These are phyloP conservation scores for Trametes meyenii DNA, from an alignment of 768 basidiomycete genomes.

Conservation along the genomic window DNA sequence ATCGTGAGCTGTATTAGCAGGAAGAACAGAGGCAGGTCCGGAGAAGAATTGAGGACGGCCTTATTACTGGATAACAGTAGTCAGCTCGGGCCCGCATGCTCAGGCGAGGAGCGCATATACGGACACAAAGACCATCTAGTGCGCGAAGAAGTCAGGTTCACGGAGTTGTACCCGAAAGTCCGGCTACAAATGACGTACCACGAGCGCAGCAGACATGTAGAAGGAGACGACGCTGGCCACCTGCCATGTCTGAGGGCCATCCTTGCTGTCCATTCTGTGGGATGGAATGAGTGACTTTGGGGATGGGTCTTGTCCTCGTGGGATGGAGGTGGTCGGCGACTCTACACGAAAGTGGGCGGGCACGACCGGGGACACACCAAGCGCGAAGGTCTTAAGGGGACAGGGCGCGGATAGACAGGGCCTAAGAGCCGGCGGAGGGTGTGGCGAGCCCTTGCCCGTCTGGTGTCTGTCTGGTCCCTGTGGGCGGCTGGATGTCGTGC, in stretches of 20 bases:
- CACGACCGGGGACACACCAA: neutral
- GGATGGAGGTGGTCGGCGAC: neutral
- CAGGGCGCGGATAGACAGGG: conserved; percentile 14
- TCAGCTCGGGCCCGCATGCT: neutral
- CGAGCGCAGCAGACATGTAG: conserved; percentile 76
- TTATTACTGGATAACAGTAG: conserved; percentile 57
- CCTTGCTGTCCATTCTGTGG: conserved; percentile 36
- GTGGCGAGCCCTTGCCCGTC: conserved; percentile 5
- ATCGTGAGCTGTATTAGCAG: conserved; percentile 69
- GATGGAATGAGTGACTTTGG: neutral
- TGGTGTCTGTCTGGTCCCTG: neutral
- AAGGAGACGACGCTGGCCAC: conserved; percentile 75
- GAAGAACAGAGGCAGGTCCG: conserved; percentile 69
- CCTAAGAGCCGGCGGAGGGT: conserved; percentile 7
- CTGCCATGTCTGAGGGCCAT: conserved; percentile 43
- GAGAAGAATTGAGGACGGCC: conserved; percentile 67
- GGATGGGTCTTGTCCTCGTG: neutral
- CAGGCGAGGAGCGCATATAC: conserved; percentile 13
- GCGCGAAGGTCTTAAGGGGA: conserved; percentile 15
- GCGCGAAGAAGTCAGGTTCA: conserved; percentile 10
- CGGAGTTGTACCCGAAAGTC: neutral
- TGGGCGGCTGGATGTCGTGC: neutral
- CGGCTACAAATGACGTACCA: conserved; percentile 49
- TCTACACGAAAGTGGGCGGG: neutral
- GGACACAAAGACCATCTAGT: conserved; percentile 54